Conservation (phyloP, 2,329 filamentous ascomycete genomes). For the Stagonosporopsis tanaceti region DNA sequence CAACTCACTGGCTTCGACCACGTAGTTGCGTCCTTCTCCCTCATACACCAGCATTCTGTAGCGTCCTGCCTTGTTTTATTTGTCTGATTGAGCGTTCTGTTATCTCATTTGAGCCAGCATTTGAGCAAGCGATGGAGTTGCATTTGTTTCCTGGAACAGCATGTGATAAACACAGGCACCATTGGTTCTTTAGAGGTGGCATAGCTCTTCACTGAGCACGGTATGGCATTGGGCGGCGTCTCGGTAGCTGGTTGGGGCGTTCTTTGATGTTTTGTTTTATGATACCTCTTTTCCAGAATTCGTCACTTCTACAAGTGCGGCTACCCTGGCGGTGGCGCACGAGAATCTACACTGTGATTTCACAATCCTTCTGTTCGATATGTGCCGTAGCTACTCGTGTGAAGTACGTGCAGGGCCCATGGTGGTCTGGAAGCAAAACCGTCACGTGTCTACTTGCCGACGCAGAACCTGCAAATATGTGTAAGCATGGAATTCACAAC, state of each 20-base stretch:
- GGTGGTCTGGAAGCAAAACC: neutral
- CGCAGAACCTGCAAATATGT: conserved; percentile 26
- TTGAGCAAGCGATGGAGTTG: conserved; percentile 25
- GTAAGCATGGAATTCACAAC: conserved; percentile 1
- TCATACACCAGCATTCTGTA: neutral
- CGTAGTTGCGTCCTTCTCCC: conserved; percentile 1
- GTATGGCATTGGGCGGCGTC: conserved; percentile 9
- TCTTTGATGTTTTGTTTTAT: neutral
- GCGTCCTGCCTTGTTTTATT: neutral
- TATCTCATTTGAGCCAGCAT: conserved; percentile 10
- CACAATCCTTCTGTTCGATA: neutral
- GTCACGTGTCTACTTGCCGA: conserved; percentile 24
- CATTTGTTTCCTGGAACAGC: neutral
- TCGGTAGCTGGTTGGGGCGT: neutral
- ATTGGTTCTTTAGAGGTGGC: neutral
- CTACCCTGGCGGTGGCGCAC: neutral
- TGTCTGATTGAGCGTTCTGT: conserved; percentile 1
- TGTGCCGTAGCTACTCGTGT: neutral
- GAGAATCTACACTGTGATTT: neutral
- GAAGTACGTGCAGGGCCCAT: neutral
- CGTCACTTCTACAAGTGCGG: neutral
- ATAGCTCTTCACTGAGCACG: conserved; percentile 28
- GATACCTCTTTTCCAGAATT: neutral
- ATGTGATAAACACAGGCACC: neutral
- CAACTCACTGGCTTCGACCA: neutral